Base-by-base conservation (phyloP, 805 yeast species). In the Jamesozyma piceae region DNA sequence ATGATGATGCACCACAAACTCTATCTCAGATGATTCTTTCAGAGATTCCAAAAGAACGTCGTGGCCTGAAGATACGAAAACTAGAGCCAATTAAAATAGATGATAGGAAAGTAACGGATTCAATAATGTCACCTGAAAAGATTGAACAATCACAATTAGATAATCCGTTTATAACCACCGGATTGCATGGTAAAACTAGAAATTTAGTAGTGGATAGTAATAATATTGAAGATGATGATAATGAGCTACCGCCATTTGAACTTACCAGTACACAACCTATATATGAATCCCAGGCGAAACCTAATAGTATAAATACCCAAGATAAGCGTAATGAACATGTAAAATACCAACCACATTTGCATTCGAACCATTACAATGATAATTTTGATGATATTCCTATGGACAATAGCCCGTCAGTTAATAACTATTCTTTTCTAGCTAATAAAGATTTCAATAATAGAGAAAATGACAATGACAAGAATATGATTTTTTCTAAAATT, bases 41-140 rank as follows among this genome's bases (percentile, higher is more conserved):
- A 15, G 43, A 50, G 19, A 29, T 51, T 15, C 42, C 43, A 20
- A 42, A 24, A 4, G 35, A 41, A 18, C 37, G 38, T 5, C 36
- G 40, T 6, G 47, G 46, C 20, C 28, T 46, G 2, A 52, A 52
- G 32, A 43, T 47, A 18, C 46, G 55, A 15, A 51, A 49, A 28
- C 24, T 53, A 8, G 48, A 43, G 26, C 56, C 54, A 1, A 27
- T 52, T 26, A 37, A 40, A 18, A 42, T 48, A n/a, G 21, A 35
- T 18, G 49, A 47, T 27, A 36, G 36, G 8, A 31, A 37, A 3
- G 20, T 31, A 11, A 15, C 18, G 4, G 20, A 31, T 4, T 14
- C 4, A 17, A 15, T n/a, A 5, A 15, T 5, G 29, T 35, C 38
- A n/a, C 38, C 38, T 3, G 26, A 35, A 13, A 35, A 24, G 30